Evolutionary conservation across 495 filamentous ascomycete species (phyloP), one percentile per base, ranked within the genome.

Genomic region (Lepraria neglecta): DNA sequence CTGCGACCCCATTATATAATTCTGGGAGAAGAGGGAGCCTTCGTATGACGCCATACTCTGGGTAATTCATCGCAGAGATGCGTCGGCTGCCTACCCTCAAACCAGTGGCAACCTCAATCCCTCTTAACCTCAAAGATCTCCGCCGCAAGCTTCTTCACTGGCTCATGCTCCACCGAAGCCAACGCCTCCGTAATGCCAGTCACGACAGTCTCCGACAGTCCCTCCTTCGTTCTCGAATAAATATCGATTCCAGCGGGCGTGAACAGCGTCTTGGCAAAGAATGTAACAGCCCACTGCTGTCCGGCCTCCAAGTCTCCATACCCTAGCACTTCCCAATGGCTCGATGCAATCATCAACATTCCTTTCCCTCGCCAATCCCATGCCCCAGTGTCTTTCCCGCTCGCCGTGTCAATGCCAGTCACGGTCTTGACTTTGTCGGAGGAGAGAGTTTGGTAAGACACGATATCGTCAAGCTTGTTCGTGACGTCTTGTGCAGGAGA

Each of bases 351-450:
- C 61, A 74, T 79, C 65, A 92, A 69, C 79, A 74, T 79, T 4
- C 86, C 85, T 64, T 81, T 86, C 5, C 89, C 88, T 30, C 86
- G 77, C 89, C 88, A 91, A 58, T 83, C 77, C 82, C 84, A 91
- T 11, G 71, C 74, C 6, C 75, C 75, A 19, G 73, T 77, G 47
- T 70, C 70, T 4, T 51, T 65, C 4, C 70, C 50, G 14, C 65
- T 68, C 0, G 79, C 76, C 30, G 81, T 86, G 68, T 91, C 86
- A 15, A 87, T 67, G 19, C 89, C 88, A 27, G 77, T 70, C 1
- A 92, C 77, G 15, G 72, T 77, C 67, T 84, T 85, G 48, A 83
- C 65, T 50, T 79, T 80, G 30, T 77, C 71, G n/a, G 70, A 72
- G 40, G 70, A 70, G 40, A 76, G 60, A 0, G 73, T 52, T 67